phyloP scores from a whole-genome alignment of 2,329 filamentous ascomycete genomes.

The Tolypocladium inflatum region DNA sequence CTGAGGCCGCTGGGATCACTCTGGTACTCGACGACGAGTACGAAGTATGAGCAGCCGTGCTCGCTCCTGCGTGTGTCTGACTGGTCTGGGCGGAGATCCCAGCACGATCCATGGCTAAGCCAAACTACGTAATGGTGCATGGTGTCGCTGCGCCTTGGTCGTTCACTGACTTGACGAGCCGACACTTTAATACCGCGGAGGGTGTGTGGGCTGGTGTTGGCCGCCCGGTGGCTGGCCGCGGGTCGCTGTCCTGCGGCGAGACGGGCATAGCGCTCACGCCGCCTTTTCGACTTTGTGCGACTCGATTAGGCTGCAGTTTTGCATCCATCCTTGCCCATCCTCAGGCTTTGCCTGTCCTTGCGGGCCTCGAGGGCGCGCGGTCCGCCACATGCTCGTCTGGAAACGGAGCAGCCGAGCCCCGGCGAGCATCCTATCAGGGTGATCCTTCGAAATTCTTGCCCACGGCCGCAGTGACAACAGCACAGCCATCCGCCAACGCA shows the following conservation, averaged over 20 bases:
- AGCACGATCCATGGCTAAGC: neutral
- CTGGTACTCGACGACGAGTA: neutral
- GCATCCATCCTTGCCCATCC: neutral
- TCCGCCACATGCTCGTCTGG: neutral
- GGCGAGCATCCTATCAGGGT: neutral
- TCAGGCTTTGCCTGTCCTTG: neutral
- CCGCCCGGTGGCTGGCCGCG: neutral
- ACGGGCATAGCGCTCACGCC: neutral
- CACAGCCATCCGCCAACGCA: neutral
- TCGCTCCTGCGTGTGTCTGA: neutral
- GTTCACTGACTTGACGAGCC: neutral
- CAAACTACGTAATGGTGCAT: neutral
- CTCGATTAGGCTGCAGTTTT: neutral
- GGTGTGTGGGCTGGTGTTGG: neutral
- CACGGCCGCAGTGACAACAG: neutral
- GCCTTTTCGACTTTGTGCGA: neutral
- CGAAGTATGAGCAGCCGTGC: neutral
- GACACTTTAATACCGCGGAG: neutral
- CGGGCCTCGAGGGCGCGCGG: neutral
- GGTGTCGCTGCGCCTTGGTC: neutral
- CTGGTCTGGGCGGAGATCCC: neutral
- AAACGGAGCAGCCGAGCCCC: neutral
- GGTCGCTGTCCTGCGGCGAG: neutral
- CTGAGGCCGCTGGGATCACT: neutral
- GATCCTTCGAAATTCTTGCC: neutral